Percentiles rank a stretch among this genome's conserved stretches.
phyloP scores from a whole-genome alignment of 2,329 filamentous ascomycete species.

The Paecilomyces formosus region DNA sequence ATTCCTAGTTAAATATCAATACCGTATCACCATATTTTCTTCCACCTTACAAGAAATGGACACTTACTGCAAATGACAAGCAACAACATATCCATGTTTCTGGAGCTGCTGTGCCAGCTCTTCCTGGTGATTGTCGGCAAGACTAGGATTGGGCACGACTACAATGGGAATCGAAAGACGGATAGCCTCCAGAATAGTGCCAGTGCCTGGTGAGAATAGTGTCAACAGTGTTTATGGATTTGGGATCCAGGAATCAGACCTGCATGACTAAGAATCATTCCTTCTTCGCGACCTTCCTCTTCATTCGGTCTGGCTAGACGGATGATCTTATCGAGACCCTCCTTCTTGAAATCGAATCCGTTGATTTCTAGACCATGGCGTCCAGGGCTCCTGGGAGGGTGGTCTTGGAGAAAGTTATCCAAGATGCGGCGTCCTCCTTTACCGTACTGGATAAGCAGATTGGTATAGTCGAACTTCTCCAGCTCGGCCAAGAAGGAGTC shows the following conservation, averaged over 20 bases:
- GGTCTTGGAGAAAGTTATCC: constrained; percentile 25
- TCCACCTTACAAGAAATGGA: background rate
- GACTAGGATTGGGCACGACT: constrained; percentile 74
- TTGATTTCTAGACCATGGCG: constrained; percentile 44
- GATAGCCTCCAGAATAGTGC: constrained; percentile 78
- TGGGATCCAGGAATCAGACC: constrained; percentile 47
- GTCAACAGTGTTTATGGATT: constrained; percentile 3
- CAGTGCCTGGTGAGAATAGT: constrained; percentile 57
- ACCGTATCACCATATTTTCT: background rate
- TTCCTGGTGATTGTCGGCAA: constrained; percentile 85
- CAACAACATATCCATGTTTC: constrained; percentile 66
- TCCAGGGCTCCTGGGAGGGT: constrained; percentile 14
- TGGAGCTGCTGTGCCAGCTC: constrained; percentile 76
- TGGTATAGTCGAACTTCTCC: constrained; percentile 53
- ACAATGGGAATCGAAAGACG: constrained; percentile 69
- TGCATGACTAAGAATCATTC: constrained; percentile 81
- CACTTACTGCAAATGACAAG: constrained; percentile 58
- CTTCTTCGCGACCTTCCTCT: constrained; percentile 39
- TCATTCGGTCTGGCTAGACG: constrained; percentile 41
- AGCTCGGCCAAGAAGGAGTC: constrained; percentile 58
- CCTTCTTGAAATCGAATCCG: constrained; percentile 59
- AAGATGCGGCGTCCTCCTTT: constrained; percentile 54
- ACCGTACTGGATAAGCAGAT: constrained; percentile 75
- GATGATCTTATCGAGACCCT: constrained; percentile 56
- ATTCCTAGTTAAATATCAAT: constrained; percentile 29